Evolutionary conservation across 2,329 filamentous ascomycete species (phyloP).

Genomic region (Aspergillus phoenicis): DNA sequence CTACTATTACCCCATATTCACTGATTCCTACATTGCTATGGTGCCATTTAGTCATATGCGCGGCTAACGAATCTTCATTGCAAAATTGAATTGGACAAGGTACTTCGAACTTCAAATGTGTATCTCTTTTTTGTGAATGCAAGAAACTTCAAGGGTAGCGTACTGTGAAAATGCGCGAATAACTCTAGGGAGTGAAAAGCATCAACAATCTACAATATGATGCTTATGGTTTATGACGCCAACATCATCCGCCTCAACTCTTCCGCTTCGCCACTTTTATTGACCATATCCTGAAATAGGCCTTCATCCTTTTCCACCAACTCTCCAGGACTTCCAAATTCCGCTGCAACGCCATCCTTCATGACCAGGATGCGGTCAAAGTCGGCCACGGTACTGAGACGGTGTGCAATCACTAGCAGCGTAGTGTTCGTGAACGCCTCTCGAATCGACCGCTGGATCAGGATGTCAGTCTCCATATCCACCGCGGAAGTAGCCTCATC

Average conservation of each 20-base stretch:
- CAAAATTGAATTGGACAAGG: too few species aligned
- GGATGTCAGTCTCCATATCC: constrained; percentile 73
- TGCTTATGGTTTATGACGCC: neutral
- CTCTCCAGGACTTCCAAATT: constrained; percentile 67
- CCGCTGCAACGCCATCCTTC: constrained; percentile 67
- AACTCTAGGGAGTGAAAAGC: too few species aligned
- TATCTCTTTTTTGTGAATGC: too few species aligned
- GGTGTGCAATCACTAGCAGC: constrained; percentile 73
- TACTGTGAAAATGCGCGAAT: too few species aligned
- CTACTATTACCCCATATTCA: too few species aligned
- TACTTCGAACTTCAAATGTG: too few species aligned
- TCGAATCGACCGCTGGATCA: constrained; percentile 74
- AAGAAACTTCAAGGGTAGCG: too few species aligned
- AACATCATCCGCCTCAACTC: neutral
- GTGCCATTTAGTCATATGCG: too few species aligned
- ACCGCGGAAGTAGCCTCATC: constrained; percentile 80
- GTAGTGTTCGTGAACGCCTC: constrained; percentile 70
- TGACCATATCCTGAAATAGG: neutral
- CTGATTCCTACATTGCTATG: too few species aligned
- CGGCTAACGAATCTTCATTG: too few species aligned
- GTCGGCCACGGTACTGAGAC: constrained; percentile 74
- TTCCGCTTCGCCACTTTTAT: constrained; percentile 1
- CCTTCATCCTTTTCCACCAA: constrained; percentile 48
- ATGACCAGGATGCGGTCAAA: constrained; percentile 75
- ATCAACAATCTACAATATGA: too few species aligned